phyloP scores from a whole-genome alignment of 202 grass and related monocot species.

The Hordeum pubiflorum region DNA sequence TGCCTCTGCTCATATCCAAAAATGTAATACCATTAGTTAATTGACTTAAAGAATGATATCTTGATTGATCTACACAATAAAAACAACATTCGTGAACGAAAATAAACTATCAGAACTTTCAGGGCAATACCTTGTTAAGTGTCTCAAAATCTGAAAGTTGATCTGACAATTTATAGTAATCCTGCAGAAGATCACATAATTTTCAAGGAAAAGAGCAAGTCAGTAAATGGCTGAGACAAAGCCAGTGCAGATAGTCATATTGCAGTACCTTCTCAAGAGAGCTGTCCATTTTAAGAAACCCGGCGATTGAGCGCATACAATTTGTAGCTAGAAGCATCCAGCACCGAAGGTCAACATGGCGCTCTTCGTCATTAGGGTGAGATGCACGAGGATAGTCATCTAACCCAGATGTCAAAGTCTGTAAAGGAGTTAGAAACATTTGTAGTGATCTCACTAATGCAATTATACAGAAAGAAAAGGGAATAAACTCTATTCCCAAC shows the following conservation, averaged over 20 bases:
- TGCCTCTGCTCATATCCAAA: neutral
- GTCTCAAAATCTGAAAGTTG: constrained; percentile 78
- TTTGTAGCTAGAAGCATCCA: constrained; percentile 97
- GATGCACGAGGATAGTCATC: constrained; percentile 97
- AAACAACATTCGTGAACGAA: neutral
- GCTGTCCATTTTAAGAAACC: constrained; percentile 64
- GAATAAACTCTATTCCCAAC: constrained; percentile 14
- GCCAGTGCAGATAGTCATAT: constrained; percentile 8
- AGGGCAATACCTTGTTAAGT: constrained; percentile 70
- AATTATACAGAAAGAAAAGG: neutral
- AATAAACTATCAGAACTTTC: constrained; percentile 7
- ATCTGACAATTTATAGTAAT: constrained; percentile 64
- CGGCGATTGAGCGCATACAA: constrained; percentile 76
- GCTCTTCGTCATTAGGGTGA: constrained; percentile 86
- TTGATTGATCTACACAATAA: neutral
- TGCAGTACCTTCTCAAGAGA: constrained; percentile 55
- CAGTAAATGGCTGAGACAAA: constrained; percentile 19
- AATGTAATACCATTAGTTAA: neutral
- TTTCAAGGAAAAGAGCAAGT: neutral
- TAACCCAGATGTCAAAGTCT: constrained; percentile 93
- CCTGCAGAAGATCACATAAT: constrained; percentile 41
- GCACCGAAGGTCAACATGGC: constrained; percentile 81
- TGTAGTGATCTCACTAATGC: neutral
- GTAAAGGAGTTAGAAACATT: constrained; percentile 27
- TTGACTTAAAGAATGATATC: neutral